Evolutionary conservation across 768 basidiomycete genomes (phyloP), one percentile per base, ranked within the genome.

Genomic region (Pleurotus pulmonarius): DNA sequence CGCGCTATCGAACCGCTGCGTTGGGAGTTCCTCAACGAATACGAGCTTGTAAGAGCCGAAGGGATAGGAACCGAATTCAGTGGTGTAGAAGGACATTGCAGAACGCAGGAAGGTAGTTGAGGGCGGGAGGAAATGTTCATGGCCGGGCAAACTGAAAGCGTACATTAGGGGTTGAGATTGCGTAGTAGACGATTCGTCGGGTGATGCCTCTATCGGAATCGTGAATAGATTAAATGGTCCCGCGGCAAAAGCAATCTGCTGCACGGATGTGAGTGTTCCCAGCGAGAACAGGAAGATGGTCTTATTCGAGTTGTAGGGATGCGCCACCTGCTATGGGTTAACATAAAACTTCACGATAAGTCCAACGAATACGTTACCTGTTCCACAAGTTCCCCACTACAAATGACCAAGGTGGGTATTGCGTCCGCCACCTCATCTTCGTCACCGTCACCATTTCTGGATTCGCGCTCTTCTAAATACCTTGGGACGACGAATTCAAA

Each of bases 21-120:
- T 77, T 0, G 91, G 85, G 63, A 96, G 76, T 59, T 95, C 88
- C 59, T 97, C 92, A 57, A 99, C 92, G 63, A 98, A 96, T 7
- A 94, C 91, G 53, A 96, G 70, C 67, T 98, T 98, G 80, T 90
- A 92, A 15, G 95, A 97, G 41, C 86, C 84, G 70, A 95, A 98
- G 1, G 97, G 97, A 68, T 98, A 99, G 4, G 94, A 94, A 24
- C 94, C 95, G 63, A 88, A 96, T 66, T 97, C 93, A 8, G 88
- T 85, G 22, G 88, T 83, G 69, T 90, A 96, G 73, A 92, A 97
- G 62, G 81, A 86, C 92, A 98, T 96, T 8, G 94, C 93, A 13
- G 85, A 82, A 40, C 94, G 87, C 59, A 98, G 78, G 67, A 86
- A 88, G 5, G 83, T 75, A 3, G 88, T 86, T 26, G 94, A 88